Evolutionary conservation across 148 eudicot genomes (phyloP), one percentile per base, ranked within the genome.

Genomic region (Chenopodium formosanum): DNA sequence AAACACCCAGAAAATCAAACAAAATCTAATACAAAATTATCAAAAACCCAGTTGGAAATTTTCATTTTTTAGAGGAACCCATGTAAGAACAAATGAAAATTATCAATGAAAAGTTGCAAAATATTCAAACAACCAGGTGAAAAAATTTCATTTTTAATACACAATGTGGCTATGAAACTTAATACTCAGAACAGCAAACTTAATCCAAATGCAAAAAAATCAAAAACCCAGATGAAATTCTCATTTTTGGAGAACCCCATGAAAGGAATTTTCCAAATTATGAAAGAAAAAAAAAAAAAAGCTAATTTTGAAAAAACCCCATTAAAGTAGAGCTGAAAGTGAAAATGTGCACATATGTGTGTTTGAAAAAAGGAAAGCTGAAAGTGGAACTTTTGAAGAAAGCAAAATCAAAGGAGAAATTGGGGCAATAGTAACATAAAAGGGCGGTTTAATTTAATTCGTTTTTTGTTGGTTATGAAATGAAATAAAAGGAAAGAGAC

Each of bases 191-290:
- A 76, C 70, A 69, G 75, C 23, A 53, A 56, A 66, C 13, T 10
- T 70, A 73, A 40, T 16, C 0, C 8, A 1, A 65, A 52, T 56
- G 22, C 25, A 29, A 56, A 29, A 62, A n/a, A 0, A 31, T 80
- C 53, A 76, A 83, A 78, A 78, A 78, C 81, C 85, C 85, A 73
- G 74, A 78, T 78, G 74, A 83, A 83, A 10, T 22, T 20, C 23
- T 34, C 50, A 72, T 73, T 34, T 73, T 64, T 31, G 5, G n/a
- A 23, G 20, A n/a, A 63, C 62, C 58, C 71, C 72, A 71, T 34
- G 23, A 31, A 70, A 47, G 32, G 13, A 53, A 50, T 8, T 64
- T 66, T 1, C 52, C 65, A 47, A 29, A 40, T 65, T 10, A 75
- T 40, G 44, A 40, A 40, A 0, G 5, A 6, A 40, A 40, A 40